These are phyloP conservation scores for Spizellomyces punctatus DNA, from an alignment of 192 early-diverging fungal species.

Conservation along the genomic window DNA sequence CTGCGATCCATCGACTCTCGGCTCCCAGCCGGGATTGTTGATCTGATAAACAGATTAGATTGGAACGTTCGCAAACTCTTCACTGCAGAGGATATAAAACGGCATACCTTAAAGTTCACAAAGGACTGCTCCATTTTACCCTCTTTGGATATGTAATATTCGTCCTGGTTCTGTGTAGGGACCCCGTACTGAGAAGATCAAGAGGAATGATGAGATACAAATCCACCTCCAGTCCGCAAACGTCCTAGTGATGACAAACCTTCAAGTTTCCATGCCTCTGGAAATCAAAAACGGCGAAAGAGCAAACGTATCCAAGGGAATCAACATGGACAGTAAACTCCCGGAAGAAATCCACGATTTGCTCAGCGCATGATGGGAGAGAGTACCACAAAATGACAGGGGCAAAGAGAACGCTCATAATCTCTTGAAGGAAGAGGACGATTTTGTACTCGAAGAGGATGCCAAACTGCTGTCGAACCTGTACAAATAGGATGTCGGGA, in stretches of 20 bases:
- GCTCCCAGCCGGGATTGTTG: constrained; percentile 94
- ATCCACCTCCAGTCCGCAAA: background rate
- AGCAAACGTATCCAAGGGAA: constrained; percentile 92
- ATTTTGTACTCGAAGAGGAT: constrained; percentile 81
- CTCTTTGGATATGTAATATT: constrained; percentile 73
- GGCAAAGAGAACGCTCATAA: constrained; percentile 76
- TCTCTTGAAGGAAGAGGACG: constrained; percentile 77
- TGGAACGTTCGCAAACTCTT: background rate
- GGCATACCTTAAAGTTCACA: constrained; percentile 85
- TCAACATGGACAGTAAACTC: constrained; percentile 94
- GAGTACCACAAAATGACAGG: constrained; percentile 83
- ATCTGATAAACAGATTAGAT: constrained; percentile 42
- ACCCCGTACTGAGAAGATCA: constrained; percentile 64
- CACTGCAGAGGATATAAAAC: background rate
- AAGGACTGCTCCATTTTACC: constrained; percentile 99
- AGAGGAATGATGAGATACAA: background rate
- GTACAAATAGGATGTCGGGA: constrained; percentile 7
- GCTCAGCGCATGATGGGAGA: constrained; percentile 71
- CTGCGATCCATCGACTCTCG: constrained; percentile 73
- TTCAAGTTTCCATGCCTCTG: constrained; percentile 83
- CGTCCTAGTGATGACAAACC: constrained; percentile 22
- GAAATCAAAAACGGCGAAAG: constrained; percentile 96
- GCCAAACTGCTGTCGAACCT: constrained; percentile 79
- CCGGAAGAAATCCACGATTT: constrained; percentile 91
- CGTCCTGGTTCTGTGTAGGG: constrained; percentile 51